A percentile compares a stretch with the other conserved stretches of the same genome.
phyloP scores from a whole-genome alignment of 345 rosid genomes.

The Hibiscus tridactylites region DNA sequence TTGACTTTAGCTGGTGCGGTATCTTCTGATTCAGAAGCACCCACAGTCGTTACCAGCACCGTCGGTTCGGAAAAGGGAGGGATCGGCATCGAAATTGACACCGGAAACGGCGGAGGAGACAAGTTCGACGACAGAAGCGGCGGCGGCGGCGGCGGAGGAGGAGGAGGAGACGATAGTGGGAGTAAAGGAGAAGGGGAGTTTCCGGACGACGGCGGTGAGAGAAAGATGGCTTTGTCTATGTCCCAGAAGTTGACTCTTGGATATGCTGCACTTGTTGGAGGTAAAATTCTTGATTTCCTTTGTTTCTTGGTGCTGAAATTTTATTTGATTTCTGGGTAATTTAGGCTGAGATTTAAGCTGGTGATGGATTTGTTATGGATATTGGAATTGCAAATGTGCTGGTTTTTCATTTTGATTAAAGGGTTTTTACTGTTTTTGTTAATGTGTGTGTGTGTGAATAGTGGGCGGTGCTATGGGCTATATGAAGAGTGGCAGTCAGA shows the following conservation, averaged over 20 bases:
- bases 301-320: background rate
- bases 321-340: too few species aligned
- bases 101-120: conserved; percentile 10
- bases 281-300: background rate
- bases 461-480: conserved; percentile 90
- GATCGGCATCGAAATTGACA: conserved; percentile 15
- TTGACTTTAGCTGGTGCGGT: conserved; percentile 9
- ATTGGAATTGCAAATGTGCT: background rate
- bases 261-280: conserved; percentile 4
- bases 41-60: conserved; percentile 15
- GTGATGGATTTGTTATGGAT: too few species aligned
- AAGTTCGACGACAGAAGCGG: conserved; percentile 11
- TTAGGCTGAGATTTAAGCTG: too few species aligned
- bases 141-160: background rate
- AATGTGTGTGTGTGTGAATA: conserved; percentile 10
- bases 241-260: conserved; percentile 41
- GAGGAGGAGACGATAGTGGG: conserved; percentile 2
- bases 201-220: conserved; percentile 1
- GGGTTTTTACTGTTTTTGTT: background rate
- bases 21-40: conserved; percentile 21
- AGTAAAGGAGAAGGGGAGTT: conserved; percentile 1
- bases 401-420: background rate
- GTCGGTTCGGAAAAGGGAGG: conserved; percentile 20
- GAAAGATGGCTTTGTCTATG: conserved; percentile 41
- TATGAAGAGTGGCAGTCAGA: conserved; percentile 84